Evolutionary conservation across 2,329 filamentous ascomycete genomes (phyloP).

Genomic region (Beauveria medogensis): DNA sequence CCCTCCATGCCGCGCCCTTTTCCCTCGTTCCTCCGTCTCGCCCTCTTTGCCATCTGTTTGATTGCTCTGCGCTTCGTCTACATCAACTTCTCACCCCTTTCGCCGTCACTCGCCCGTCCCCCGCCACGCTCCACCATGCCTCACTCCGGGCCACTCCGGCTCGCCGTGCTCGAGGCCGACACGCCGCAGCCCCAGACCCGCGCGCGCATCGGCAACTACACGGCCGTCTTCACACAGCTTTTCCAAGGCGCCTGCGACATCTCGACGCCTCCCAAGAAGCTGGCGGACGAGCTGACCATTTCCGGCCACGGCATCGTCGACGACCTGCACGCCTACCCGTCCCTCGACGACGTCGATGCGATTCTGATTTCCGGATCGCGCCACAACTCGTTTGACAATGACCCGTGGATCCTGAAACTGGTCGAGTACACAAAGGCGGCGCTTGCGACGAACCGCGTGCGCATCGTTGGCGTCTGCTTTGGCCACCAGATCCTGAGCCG

Average conservation of each 20-base stretch:
- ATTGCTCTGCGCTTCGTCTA: background rate
- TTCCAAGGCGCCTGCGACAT: slow-evolving; percentile 45
- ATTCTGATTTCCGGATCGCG: slow-evolving; percentile 73
- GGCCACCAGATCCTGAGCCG: slow-evolving; percentile 79
- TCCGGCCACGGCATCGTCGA: slow-evolving; percentile 56
- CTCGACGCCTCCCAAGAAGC: slow-evolving; percentile 28
- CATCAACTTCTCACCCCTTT: background rate
- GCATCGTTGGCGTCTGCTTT: slow-evolving; percentile 76
- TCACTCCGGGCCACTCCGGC: slow-evolving; percentile 46
- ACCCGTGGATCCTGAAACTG: slow-evolving; percentile 68
- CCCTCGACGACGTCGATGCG: slow-evolving; percentile 68
- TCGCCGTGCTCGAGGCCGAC: slow-evolving; percentile 86
- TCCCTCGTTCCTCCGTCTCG: background rate
- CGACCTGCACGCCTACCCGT: slow-evolving; percentile 58
- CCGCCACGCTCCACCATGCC: slow-evolving; percentile 10
- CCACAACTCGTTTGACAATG: slow-evolving; percentile 64
- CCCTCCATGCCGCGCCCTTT: background rate
- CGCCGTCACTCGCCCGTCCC: slow-evolving; percentile 17
- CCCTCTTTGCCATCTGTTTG: background rate
- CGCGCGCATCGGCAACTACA: slow-evolving; percentile 63
- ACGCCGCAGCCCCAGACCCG: slow-evolving; percentile 58
- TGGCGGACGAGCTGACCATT: slow-evolving; percentile 23
- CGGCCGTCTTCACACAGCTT: slow-evolving; percentile 58
- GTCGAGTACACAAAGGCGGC: slow-evolving; percentile 58
- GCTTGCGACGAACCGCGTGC: slow-evolving; percentile 53